Conservation (phyloP, 169 alveolate genomes). For the Plasmodium knowlesi region DNA sequence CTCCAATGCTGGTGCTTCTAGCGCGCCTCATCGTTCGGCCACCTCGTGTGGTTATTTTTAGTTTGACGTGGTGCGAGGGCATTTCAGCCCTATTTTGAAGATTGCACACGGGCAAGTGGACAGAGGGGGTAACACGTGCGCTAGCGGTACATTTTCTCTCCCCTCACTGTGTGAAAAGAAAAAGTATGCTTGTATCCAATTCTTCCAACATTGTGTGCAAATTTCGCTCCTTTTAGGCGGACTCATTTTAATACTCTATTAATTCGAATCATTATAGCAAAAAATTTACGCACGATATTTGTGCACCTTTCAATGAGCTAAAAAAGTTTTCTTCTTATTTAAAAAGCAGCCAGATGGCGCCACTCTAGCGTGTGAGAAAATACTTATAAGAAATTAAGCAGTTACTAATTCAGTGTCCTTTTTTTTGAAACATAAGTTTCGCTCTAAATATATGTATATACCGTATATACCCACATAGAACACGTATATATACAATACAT, state of each 20-base stretch:
- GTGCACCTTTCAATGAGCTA: not conserved
- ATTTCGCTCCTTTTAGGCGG: not conserved
- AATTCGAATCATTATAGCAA: not conserved
- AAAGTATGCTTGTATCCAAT: not conserved
- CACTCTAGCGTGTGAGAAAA: not conserved
- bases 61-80: not conserved
- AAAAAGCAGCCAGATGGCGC: not conserved
- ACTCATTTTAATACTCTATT: not conserved
- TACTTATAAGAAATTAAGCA: not conserved
- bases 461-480: not conserved
- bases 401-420: not conserved
- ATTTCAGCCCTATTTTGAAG: not conserved
- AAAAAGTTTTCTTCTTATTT: not conserved
- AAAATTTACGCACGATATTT: not conserved
- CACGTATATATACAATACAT: not conserved
- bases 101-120: not conserved
- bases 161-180: not conserved
- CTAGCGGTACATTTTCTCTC: not conserved
- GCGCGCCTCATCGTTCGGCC: not conserved
- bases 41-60: not conserved
- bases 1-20: not conserved
- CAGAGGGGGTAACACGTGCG: not conserved
- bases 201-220: not conserved
- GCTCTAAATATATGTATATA: not conserved
- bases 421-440: not conserved